A percentile compares a stretch with the other conserved stretches of the same genome.
These are phyloP conservation scores for Boletus eberwhitei DNA, from an alignment of 768 basidiomycete species.

Conservation along the genomic window DNA sequence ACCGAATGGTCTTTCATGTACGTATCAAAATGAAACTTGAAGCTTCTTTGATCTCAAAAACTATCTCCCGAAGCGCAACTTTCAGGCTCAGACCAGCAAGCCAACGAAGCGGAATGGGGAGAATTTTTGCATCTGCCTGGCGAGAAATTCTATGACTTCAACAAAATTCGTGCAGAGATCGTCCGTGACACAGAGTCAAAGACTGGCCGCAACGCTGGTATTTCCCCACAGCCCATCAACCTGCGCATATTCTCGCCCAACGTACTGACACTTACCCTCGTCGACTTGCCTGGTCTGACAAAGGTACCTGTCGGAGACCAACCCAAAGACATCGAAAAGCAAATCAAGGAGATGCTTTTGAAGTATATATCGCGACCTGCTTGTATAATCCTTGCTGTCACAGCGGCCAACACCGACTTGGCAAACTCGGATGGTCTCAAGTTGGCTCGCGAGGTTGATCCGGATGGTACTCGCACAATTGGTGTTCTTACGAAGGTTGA, in stretches of 20 bases:
- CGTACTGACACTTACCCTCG: conserved; percentile 93
- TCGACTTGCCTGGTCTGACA: conserved; percentile 95
- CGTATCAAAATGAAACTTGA: conserved; percentile 18
- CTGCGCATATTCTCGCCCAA: conserved; percentile 96
- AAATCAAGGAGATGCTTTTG: conserved; percentile 94
- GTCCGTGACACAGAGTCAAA: conserved; percentile 96
- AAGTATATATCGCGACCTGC: conserved; percentile 95
- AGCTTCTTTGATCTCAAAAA: background rate
- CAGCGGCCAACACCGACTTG: conserved; percentile 93
- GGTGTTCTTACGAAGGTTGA: conserved; percentile 99
- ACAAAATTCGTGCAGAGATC: conserved; percentile 95
- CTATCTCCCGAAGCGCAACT: conserved; percentile 20
- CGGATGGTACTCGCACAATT: conserved; percentile 94
- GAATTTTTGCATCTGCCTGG: conserved; percentile 96
- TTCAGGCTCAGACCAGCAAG: conserved; percentile 61
- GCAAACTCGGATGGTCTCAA: conserved; percentile 98
- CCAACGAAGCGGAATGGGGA: conserved; percentile 96
- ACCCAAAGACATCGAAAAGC: conserved; percentile 95
- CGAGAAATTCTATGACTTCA: conserved; percentile 97
- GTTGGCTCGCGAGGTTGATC: conserved; percentile 94
- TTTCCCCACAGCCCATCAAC: conserved; percentile 96
- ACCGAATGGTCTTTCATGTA: conserved; percentile 44
- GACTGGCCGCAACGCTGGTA: conserved; percentile 97
- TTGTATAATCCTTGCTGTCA: conserved; percentile 95
- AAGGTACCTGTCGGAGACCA: conserved; percentile 96